These are phyloP conservation scores for Fusarium protoensiforme DNA, from an alignment of 2,329 filamentous ascomycete species.

Conservation along the genomic window DNA sequence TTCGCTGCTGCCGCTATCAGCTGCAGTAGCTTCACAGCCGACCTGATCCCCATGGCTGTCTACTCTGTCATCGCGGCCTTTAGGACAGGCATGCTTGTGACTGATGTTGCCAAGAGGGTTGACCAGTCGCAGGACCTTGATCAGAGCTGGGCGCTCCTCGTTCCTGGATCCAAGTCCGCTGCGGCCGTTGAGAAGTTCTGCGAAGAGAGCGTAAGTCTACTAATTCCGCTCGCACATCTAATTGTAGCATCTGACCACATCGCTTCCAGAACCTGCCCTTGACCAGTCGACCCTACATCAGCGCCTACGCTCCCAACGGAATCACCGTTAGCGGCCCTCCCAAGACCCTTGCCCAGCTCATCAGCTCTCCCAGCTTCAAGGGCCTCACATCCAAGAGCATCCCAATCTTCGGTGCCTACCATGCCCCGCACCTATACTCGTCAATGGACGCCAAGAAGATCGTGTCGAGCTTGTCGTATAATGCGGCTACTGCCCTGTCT, in stretches of 20 bases:
- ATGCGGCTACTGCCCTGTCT: not conserved
- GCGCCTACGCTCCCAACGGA: slow-evolving; percentile 31
- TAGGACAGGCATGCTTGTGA: slow-evolving; percentile 27
- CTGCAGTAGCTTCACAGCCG: slow-evolving; percentile 32
- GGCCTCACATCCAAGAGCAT: slow-evolving; percentile 20
- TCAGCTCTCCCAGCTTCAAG: slow-evolving; percentile 1
- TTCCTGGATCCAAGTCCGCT: slow-evolving; percentile 19
- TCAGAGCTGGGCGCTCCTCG: slow-evolving; percentile 31
- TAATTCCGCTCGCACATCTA: no score
- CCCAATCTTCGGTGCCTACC: slow-evolving; percentile 32
- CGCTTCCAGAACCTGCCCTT: slow-evolving; percentile 7
- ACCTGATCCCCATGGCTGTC: slow-evolving; percentile 29
- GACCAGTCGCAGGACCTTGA: slow-evolving; percentile 10
- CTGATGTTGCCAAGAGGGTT: slow-evolving; percentile 22
- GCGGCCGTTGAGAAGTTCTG: slow-evolving; percentile 9
- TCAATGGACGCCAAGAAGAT: slow-evolving; percentile 19
- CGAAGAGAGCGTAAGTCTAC: not conserved
- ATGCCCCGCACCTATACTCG: slow-evolving; percentile 34
- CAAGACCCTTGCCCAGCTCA: slow-evolving; percentile 21
- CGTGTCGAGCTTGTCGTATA: not conserved
- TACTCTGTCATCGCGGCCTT: slow-evolving; percentile 27
- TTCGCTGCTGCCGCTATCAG: slow-evolving; percentile 35
- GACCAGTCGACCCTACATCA: slow-evolving; percentile 34
- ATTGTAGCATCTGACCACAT: no score
- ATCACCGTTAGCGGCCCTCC: slow-evolving; percentile 34